Evolutionary conservation across 2,329 filamentous ascomycete species (phyloP), one percentile per base, ranked within the genome.

Genomic region (Arthrobotrys megalospora): DNA sequence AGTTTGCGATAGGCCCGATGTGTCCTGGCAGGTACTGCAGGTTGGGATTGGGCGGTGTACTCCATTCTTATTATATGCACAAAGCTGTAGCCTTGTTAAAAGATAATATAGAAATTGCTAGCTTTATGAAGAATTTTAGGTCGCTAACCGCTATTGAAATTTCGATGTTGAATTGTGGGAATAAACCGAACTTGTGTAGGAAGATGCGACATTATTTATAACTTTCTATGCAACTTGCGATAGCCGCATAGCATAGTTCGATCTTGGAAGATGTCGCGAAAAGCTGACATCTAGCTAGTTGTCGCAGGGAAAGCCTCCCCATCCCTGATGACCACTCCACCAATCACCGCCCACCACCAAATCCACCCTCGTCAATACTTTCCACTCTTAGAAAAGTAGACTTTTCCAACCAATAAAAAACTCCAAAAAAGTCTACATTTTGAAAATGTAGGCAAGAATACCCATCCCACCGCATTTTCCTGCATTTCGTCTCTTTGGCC

Each of bases 331-430:
- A 38, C 12, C 36, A 1, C 36, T 12, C 36, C 12, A 28, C 48
- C 11, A 53, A 14, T 28, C 19, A 14, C 19, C 28, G 2, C 10
- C 1, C 12, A 38, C 28, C n/a, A 36, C 16, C n/a, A 11, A 19
- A 47, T 14, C 7, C 38, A 14, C 7, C 16, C 38, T 38, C 62
- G 60, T 24, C 14, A 48, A 64, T 32, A 64, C 48, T 11, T 64
- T 3, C 43, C 24, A 34, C 28, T 1, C 11, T 14, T 2, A 1
- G n/a, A 43, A 50, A 67, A 67, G 19, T 67, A 24, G 34, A 55
- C 63, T 67, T 67, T 66, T 67, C 48, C 34, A 11, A 19, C 47
- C 36, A 41, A 67, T 67, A 24, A 41, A 6, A 55, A 5, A 6
- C 1, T 6, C 1, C 7, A n/a, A 45, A 55, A 53, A 67, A 67